Base-by-base conservation (phyloP, 2,329 filamentous ascomycete genomes). In the Conoideocrella luteorostrata region DNA sequence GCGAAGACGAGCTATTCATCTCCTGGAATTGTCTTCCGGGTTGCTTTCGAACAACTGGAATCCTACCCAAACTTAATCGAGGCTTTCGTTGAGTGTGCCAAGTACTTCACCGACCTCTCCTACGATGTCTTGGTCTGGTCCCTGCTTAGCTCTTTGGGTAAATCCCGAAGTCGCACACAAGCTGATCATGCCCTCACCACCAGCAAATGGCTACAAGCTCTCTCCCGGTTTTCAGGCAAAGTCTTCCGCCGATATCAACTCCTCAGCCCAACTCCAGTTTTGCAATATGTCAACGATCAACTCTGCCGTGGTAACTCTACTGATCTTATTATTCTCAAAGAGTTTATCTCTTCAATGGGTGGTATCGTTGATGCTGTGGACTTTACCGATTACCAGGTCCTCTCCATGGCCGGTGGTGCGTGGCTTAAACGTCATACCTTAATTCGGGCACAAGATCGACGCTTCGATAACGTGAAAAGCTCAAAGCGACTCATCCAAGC, bases 71-170 rank as follows among this genome's bases (percentile, higher is more conserved):
- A 97, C 59, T 76, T 98, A 48, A 95, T 95, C 45, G 88, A 95
- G 49, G 88, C 88, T 5, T 88, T 98, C 48, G 90, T 97, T 12
- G 89, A 96, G 60, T 96, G 90, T 57, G 89, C 88, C 30, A 84
- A 88, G 55, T 96, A 96, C 61, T 96, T 97, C 54, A 95, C 91
- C 2, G 82, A 87, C 43, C 70, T 98, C 29, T 91, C 88, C 0
- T 95, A 95, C 60, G 93, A 98, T 62, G 87, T 95, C 24, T 72
- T 98, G 35, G 86, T 88, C 4, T 98, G 91, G 89, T 88, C 88
- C 17, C 71, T 98, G 35, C 80, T 98, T 65, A 94, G 82, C 57
- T 81, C 80, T 2, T 67, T 84, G 11, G 78, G 77, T 40, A 79
- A 80, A 51, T 72, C 75, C 42, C 71, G 80, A 56, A 82, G 78